Evolutionary conservation across 2,329 filamentous ascomycete species (phyloP).

Genomic region (Paramyrothecium sp.): DNA sequence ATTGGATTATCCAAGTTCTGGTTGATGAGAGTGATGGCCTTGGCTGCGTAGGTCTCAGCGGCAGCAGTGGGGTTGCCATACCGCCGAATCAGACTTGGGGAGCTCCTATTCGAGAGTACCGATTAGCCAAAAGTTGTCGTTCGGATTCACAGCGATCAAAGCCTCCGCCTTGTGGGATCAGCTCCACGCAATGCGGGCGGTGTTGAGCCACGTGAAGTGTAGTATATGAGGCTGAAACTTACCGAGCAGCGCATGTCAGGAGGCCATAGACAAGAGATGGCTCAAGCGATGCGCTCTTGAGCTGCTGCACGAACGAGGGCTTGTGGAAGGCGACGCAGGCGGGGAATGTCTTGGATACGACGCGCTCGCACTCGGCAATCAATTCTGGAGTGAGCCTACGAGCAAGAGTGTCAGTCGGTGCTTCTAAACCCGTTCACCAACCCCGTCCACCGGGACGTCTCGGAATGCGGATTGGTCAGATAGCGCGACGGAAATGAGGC

Average conservation of each 20-base stretch:
- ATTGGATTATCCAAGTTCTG: slow-evolving; percentile 58
- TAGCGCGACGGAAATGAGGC: no score
- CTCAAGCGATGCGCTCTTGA: slow-evolving; percentile 56
- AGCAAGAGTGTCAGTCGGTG: slow-evolving; percentile 15
- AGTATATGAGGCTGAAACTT: slow-evolving; percentile 25
- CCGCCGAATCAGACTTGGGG: slow-evolving; percentile 53
- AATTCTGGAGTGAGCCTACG: slow-evolving; percentile 54
- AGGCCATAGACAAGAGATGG: slow-evolving; percentile 57
- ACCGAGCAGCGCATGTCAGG: slow-evolving; percentile 57
- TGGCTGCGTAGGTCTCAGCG: slow-evolving; percentile 58
- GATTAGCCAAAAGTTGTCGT: not conserved
- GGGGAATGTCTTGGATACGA: slow-evolving; percentile 59
- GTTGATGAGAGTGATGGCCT: slow-evolving; percentile 56
- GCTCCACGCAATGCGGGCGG: not conserved
- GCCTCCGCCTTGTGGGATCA: no score
- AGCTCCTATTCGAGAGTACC: slow-evolving; percentile 42
- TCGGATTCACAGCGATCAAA: no score
- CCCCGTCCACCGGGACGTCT: not conserved
- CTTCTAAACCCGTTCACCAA: no score
- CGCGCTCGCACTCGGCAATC: slow-evolving; percentile 57
- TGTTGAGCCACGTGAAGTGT: not conserved
- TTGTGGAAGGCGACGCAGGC: slow-evolving; percentile 64
- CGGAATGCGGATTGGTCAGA: not conserved
- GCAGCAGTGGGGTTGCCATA: slow-evolving; percentile 56
- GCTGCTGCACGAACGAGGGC: slow-evolving; percentile 59